phyloP scores from a whole-genome alignment of 305 asterid genomes.

The Withania somnifera region DNA sequence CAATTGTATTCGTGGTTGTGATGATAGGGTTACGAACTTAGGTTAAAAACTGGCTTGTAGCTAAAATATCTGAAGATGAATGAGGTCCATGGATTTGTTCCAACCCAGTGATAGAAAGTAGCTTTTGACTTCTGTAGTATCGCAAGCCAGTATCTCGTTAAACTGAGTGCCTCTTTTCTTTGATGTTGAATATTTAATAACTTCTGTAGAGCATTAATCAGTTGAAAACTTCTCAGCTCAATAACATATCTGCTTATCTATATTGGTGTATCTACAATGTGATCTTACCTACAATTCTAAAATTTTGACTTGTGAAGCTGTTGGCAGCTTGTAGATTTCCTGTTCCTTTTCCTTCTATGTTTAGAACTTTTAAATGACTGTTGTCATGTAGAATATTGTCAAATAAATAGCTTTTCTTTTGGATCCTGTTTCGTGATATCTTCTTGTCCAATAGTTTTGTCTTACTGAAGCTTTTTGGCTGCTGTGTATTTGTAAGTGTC shows the following conservation, averaged over 20 bases:
- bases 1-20: not conserved
- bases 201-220: not conserved
- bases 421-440: not conserved
- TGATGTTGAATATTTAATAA: not conserved
- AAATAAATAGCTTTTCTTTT: not conserved
- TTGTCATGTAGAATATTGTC: not conserved
- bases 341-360: not conserved
- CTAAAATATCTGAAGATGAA: not conserved
- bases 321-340: not conserved
- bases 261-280: not conserved
- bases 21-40: not conserved
- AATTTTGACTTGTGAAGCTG: not conserved
- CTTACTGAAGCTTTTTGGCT: not conserved
- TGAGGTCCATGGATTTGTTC: not conserved
- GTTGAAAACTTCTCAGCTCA: not conserved
- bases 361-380: not conserved
- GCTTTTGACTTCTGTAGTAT: not conserved
- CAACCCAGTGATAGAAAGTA: not conserved
- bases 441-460: not conserved
- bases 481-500: not conserved
- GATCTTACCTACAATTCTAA: not conserved
- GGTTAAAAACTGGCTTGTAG: not conserved
- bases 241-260: not conserved
- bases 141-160: not conserved
- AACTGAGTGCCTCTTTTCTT: not conserved